Evolutionary conservation across 2,329 filamentous ascomycete species (phyloP).

Genomic region (Alternaria solani): DNA sequence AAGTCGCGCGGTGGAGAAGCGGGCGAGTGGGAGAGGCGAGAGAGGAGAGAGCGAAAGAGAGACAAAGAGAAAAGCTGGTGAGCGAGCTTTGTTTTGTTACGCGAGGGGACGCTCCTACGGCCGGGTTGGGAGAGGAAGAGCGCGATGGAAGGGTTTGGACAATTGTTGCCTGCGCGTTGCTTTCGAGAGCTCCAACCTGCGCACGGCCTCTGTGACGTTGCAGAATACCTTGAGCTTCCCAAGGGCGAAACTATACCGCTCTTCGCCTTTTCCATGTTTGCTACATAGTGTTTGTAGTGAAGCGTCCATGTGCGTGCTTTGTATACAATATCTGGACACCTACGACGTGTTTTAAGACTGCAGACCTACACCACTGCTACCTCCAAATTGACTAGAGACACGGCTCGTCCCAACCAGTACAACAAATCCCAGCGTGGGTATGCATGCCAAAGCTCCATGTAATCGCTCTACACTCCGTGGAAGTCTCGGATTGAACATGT

Average conservation of each 20-base stretch:
- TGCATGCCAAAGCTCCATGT: background rate
- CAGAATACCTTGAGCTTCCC: conserved; percentile 5
- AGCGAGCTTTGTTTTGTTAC: background rate
- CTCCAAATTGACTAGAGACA: background rate
- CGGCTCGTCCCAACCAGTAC: background rate
- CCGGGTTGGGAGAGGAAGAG: conserved; percentile 19
- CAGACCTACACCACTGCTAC: background rate
- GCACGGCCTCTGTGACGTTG: conserved; percentile 6
- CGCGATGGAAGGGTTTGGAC: conserved; percentile 23
- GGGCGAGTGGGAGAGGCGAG: background rate
- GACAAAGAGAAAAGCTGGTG: background rate
- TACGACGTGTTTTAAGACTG: background rate
- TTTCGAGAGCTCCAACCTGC: conserved; percentile 18
- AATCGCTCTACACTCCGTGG: background rate
- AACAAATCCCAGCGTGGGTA: background rate
- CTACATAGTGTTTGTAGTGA: background rate
- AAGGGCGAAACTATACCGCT: background rate
- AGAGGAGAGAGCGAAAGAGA: background rate
- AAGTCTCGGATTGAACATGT: background rate
- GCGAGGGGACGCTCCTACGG: conserved; percentile 18
- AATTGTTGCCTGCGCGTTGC: conserved; percentile 30
- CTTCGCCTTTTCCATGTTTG: background rate
- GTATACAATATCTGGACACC: background rate
- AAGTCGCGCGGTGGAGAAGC: conserved; percentile 8
- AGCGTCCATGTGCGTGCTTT: background rate